Evolutionary conservation across 2,329 filamentous ascomycete genomes (phyloP).

Genomic region (Diaporthe citriasiana): DNA sequence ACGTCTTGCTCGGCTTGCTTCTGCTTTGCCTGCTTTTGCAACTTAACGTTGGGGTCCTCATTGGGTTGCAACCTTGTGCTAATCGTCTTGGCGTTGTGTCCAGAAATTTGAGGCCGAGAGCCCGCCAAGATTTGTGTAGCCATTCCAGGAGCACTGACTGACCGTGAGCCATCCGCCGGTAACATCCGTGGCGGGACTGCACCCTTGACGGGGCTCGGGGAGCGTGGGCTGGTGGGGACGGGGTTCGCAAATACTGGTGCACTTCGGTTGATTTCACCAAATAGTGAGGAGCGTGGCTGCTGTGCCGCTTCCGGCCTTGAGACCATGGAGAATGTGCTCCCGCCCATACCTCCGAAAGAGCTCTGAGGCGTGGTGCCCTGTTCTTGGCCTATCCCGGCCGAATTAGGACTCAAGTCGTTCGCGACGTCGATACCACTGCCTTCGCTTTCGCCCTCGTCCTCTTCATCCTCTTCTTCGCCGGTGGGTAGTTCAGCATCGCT

Average conservation of each 20-base stretch:
- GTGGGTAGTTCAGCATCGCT: slow-evolving; percentile 52
- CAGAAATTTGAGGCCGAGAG: slow-evolving; percentile 48
- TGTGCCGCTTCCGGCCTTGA: slow-evolving; percentile 61
- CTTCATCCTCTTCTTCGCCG: slow-evolving; percentile 62
- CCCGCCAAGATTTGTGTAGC: slow-evolving; percentile 66
- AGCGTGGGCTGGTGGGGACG: slow-evolving; percentile 73
- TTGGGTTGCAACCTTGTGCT: slow-evolving; percentile 55
- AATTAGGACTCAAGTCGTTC: slow-evolving; percentile 72
- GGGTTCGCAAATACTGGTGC: slow-evolving; percentile 69
- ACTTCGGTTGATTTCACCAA: slow-evolving; percentile 67
- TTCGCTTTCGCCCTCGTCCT: slow-evolving; percentile 61
- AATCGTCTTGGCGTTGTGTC: slow-evolving; percentile 56
- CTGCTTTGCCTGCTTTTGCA: slow-evolving; percentile 66
- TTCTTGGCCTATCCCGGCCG: slow-evolving; percentile 59
- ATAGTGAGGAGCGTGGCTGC: slow-evolving; percentile 59
- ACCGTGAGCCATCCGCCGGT: slow-evolving; percentile 66
- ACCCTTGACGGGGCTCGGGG: slow-evolving; percentile 78
- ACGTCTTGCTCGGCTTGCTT: slow-evolving; percentile 70
- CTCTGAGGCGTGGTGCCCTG: slow-evolving; percentile 69
- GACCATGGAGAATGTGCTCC: slow-evolving; percentile 62
- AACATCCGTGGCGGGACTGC: slow-evolving; percentile 66
- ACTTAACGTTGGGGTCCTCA: slow-evolving; percentile 63
- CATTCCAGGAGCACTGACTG: slow-evolving; percentile 72
- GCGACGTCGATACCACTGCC: slow-evolving; percentile 76
- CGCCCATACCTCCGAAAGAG: slow-evolving; percentile 67